Evolutionary conservation across 2,329 filamentous ascomycete species (phyloP).

Genomic region (Fusarium piperis): DNA sequence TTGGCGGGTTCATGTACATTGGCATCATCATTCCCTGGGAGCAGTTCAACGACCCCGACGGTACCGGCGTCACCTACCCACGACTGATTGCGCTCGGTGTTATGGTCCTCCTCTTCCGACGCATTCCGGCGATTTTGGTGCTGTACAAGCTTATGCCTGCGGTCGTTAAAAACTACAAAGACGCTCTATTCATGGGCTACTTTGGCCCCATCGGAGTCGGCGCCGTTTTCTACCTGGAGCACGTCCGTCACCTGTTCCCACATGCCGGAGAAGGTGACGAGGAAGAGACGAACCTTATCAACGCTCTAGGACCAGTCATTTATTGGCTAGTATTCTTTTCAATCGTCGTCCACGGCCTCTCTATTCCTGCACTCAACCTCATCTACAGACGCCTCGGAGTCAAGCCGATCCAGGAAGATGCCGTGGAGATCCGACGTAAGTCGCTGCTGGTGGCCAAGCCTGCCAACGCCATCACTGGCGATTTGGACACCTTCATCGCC

Average conservation of each 20-base stretch:
- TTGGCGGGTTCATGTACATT: conserved; percentile 69
- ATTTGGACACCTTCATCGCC: conserved; percentile 53
- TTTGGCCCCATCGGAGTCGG: conserved; percentile 83
- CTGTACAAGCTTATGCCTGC: conserved; percentile 65
- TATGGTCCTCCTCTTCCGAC: conserved; percentile 63
- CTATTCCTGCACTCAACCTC: conserved; percentile 51
- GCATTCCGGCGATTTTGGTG: conserved; percentile 64
- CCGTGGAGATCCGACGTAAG: conserved; percentile 50
- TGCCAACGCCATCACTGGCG: conserved; percentile 50
- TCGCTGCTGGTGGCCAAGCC: conserved; percentile 48
- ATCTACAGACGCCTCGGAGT: conserved; percentile 42
- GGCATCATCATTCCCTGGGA: conserved; percentile 65
- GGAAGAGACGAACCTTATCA: conserved; percentile 48
- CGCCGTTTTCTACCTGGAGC: conserved; percentile 77
- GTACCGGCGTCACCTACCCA: conserved; percentile 61
- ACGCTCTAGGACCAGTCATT: conserved; percentile 51
- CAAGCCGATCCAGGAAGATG: conserved; percentile 55
- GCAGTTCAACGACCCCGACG: conserved; percentile 62
- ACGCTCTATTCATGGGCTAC: conserved; percentile 70
- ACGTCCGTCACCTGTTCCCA: conserved; percentile 55
- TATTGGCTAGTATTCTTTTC: conserved; percentile 52
- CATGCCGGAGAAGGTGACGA: conserved; percentile 46
- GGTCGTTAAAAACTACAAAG: conserved; percentile 62
- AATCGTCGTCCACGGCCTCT: conserved; percentile 49
- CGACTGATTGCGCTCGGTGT: conserved; percentile 62